These are phyloP conservation scores for Geotrichum europaeum DNA, from an alignment of 1,139 yeast genomes.

Conservation along the genomic window DNA sequence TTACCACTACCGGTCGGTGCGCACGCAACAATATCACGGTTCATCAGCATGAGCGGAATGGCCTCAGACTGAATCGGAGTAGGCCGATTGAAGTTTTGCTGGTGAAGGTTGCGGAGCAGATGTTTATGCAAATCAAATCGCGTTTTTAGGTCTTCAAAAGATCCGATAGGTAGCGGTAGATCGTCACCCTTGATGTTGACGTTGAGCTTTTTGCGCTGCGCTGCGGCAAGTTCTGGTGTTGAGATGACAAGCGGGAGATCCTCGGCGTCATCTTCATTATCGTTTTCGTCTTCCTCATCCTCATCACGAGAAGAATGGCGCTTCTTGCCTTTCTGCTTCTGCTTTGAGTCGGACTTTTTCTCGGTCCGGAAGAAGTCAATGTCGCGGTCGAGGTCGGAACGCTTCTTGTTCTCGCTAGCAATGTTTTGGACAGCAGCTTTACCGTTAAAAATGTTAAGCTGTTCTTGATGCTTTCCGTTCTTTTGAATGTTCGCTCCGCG, in stretches of 20 bases:
- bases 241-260: conserved; percentile 45
- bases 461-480: conserved; percentile 32
- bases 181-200: conserved; percentile 72
- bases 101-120: conserved; percentile 58
- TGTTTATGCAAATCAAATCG: conserved; percentile 62
- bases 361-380: conserved; percentile 22
- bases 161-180: conserved; percentile 80
- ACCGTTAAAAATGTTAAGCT: conserved; percentile 27
- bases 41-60: conserved; percentile 60
- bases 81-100: conserved; percentile 72
- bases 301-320: conserved; percentile 17
- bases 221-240: conserved; percentile 51
- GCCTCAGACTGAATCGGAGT: conserved; percentile 89
- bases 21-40: conserved; percentile 85
- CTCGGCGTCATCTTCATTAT: conserved; percentile 29
- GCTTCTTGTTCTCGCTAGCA: conserved; percentile 11
- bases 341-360: conserved; percentile 36
- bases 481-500: conserved; percentile 79
- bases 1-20: conserved; percentile 99
- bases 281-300: conserved; percentile 27
- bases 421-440: conserved; percentile 14
- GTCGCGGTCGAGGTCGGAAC: conserved; percentile 22
- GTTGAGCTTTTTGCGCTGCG: conserved; percentile 49
- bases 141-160: conserved; percentile 70
- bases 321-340: conserved; percentile 42